Evolutionary conservation across 352 stramenopile species (phyloP).

Genomic region (Nothophytophthora sp.): DNA sequence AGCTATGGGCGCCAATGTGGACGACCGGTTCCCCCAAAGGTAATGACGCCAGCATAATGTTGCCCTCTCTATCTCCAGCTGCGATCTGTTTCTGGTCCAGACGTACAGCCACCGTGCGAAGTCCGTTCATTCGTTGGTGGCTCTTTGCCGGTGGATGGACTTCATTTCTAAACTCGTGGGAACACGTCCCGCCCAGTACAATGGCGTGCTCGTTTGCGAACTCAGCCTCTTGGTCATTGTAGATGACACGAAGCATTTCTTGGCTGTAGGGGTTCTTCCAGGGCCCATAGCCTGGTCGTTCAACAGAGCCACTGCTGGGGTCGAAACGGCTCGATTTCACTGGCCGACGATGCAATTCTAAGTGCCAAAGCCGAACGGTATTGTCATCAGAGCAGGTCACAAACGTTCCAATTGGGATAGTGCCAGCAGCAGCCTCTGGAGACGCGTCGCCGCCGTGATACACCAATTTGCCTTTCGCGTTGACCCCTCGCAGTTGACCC

Average conservation of each 20-base stretch:
- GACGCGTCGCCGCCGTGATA: constrained; percentile 30
- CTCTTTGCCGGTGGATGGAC: constrained; percentile 46
- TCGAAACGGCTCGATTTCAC: constrained; percentile 31
- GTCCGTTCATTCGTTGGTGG: constrained; percentile 37
- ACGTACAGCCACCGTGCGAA: constrained; percentile 49
- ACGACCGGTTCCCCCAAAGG: constrained; percentile 26
- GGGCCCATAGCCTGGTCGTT: constrained; percentile 16
- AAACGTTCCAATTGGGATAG: constrained; percentile 64
- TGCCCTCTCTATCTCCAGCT: constrained; percentile 71
- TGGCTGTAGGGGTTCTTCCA: constrained; percentile 77
- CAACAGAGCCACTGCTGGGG: neutral
- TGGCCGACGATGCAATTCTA: constrained; percentile 65
- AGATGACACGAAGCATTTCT: constrained; percentile 72
- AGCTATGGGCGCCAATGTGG: constrained; percentile 60
- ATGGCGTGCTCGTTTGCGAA: constrained; percentile 44
- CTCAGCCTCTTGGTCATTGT: constrained; percentile 46
- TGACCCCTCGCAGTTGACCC: constrained; percentile 52
- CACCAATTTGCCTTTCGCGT: constrained; percentile 57
- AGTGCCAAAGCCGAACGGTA: constrained; percentile 86
- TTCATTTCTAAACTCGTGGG: constrained; percentile 32
- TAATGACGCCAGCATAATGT: constrained; percentile 59
- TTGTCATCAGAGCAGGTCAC: constrained; percentile 88
- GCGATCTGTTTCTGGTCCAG: constrained; percentile 62
- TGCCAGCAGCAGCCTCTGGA: constrained; percentile 10
- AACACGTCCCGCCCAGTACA: constrained; percentile 64